phyloP scores from a whole-genome alignment of 2,329 filamentous ascomycete species.

The Ceratocystis variospora region DNA sequence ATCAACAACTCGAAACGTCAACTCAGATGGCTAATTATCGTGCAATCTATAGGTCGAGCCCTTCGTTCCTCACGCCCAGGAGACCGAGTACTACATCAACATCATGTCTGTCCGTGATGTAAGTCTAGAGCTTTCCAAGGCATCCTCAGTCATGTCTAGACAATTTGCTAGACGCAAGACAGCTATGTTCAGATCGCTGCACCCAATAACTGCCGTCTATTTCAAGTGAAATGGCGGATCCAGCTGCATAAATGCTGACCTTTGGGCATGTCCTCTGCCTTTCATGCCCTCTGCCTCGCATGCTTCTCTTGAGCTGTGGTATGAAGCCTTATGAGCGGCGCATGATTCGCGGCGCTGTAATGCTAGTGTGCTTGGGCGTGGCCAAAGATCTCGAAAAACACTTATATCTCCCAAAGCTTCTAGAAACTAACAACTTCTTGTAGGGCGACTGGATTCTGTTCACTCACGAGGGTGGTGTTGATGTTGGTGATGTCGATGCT shows the following conservation, averaged over 20 bases:
- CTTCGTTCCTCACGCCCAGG: slow-evolving; percentile 87
- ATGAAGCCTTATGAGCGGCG: not conserved
- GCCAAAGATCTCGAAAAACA: not conserved
- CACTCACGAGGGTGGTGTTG: slow-evolving; percentile 98
- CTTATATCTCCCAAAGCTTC: not conserved
- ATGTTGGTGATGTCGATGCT: slow-evolving; percentile 96
- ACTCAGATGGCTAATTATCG: not conserved
- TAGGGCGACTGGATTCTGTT: slow-evolving; percentile 99
- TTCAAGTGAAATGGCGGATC: not conserved
- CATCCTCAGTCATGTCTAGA: not conserved
- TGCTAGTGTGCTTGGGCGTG: not conserved
- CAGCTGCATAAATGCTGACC: not conserved
- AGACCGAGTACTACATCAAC: slow-evolving; percentile 99
- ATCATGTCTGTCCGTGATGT: slow-evolving; percentile 99
- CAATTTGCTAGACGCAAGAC: no score
- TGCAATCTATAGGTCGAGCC: slow-evolving; percentile 51
- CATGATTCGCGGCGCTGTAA: not conserved
- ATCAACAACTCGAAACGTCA: not conserved
- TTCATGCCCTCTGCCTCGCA: not conserved
- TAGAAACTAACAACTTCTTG: slow-evolving; percentile 24
- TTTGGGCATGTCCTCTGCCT: not conserved
- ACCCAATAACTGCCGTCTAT: not conserved
- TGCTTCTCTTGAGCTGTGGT: not conserved
- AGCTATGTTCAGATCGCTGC: no score
- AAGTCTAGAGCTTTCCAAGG: slow-evolving; percentile 34